Conservation (phyloP, 78 protist species). For the Isochrysis galbana region DNA sequence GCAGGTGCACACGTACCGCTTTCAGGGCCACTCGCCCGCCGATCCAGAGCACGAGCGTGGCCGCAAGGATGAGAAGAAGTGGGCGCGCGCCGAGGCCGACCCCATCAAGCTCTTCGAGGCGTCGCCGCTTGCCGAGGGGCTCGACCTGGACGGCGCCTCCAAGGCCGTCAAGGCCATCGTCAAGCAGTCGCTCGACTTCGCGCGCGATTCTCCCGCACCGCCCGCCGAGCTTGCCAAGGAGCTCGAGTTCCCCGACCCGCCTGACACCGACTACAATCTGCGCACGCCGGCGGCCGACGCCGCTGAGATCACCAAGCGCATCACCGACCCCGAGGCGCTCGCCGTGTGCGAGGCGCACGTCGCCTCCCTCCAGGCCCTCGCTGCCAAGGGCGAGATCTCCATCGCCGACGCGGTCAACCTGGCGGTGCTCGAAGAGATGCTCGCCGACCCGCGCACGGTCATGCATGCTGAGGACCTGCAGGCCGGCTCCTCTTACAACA, state of each 20-base stretch:
- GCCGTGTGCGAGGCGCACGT: background rate
- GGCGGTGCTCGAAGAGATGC: slow-evolving; percentile 45
- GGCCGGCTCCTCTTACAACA: slow-evolving; percentile 48
- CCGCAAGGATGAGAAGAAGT: slow-evolving; percentile 42
- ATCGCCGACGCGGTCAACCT: slow-evolving; percentile 47
- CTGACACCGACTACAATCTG: slow-evolving; percentile 38
- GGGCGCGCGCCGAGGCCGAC: slow-evolving; percentile 42
- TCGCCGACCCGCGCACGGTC: slow-evolving; percentile 37
- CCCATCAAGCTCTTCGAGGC: slow-evolving; percentile 45
- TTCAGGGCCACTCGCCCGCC: slow-evolving; percentile 46
- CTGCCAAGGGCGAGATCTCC: slow-evolving; percentile 12
- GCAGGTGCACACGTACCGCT: slow-evolving; percentile 31
- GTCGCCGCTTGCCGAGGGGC: too few relatives aligned
- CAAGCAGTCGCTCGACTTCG: slow-evolving; percentile 14
- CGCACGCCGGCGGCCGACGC: background rate
- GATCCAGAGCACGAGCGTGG: slow-evolving; percentile 57
- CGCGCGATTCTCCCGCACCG: slow-evolving; percentile 14
- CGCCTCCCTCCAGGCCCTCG: background rate
- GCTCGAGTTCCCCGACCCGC: slow-evolving; percentile 44
- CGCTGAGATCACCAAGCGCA: background rate
- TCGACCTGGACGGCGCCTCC: background rate
- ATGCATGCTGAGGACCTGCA: slow-evolving; percentile 43
- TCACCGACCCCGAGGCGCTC: background rate
- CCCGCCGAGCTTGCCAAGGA: slow-evolving; percentile 40
- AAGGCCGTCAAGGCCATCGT: background rate